phyloP scores from a whole-genome alignment of 2,329 filamentous ascomycete species.

The Alternaria triticina region DNA sequence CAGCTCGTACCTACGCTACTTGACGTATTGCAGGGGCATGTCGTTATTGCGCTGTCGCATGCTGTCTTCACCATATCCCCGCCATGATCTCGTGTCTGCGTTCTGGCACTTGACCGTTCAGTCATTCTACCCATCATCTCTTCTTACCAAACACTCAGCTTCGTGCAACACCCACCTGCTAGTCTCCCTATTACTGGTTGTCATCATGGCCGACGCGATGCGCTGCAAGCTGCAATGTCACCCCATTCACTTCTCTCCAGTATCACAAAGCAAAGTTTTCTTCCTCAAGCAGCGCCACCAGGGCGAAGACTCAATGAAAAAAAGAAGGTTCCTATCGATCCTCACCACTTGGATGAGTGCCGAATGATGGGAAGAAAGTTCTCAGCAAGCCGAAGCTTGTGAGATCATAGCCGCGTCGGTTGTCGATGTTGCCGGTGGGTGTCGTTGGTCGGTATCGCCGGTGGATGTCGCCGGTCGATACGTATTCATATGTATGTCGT shows the following conservation, averaged over 20 bases:
- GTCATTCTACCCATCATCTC: too few relatives aligned
- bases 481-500: background rate
- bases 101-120: too few relatives aligned
- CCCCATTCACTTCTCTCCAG: background rate
- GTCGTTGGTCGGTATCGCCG: background rate
- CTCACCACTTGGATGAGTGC: background rate
- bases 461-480: background rate
- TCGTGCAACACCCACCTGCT: background rate
- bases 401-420: background rate
- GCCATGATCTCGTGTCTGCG: background rate
- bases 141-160: background rate
- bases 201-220: background rate
- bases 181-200: background rate
- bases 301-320: constrained; percentile 2
- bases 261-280: background rate
- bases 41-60: background rate
- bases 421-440: background rate
- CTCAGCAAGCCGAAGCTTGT: background rate
- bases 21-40: background rate
- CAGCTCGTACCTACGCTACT: background rate
- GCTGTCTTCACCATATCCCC: background rate
- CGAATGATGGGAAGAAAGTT: background rate
- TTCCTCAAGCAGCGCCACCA: constrained; percentile 1
- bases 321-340: background rate
- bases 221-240: background rate